Evolutionary conservation across 2,329 filamentous ascomycete species (phyloP).

Genomic region (Colletotrichum spaethianum): DNA sequence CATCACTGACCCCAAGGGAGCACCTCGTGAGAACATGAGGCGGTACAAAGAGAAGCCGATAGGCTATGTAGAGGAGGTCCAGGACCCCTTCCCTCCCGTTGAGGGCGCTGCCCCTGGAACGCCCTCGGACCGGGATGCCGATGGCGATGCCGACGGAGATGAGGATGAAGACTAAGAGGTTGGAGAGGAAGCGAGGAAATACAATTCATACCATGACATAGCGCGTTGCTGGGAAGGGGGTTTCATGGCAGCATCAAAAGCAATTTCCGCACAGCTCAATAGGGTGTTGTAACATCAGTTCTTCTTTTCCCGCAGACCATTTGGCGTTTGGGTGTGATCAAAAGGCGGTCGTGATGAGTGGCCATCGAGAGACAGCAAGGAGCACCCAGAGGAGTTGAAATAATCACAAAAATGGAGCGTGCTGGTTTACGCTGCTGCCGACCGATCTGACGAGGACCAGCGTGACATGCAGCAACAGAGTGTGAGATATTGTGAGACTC

Average conservation of each 20-base stretch:
- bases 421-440: not conserved
- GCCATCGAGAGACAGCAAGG: slow-evolving; percentile 1
- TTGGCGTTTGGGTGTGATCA: not conserved
- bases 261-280: not conserved
- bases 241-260: not conserved
- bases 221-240: not conserved
- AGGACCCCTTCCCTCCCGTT: slow-evolving; percentile 43
- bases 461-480: not conserved
- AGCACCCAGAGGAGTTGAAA: not conserved
- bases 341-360: not conserved
- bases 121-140: slow-evolving; percentile 50
- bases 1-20: slow-evolving; percentile 69
- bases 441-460: not conserved
- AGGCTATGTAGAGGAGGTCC: slow-evolving; percentile 59
- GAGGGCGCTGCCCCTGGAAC: slow-evolving; percentile 29
- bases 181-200: not conserved
- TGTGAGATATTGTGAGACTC: not conserved
- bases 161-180: slow-evolving; percentile 52
- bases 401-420: not conserved
- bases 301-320: not conserved
- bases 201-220: not conserved
- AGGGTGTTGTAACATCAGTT: slow-evolving; percentile 10
- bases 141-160: slow-evolving; percentile 63
- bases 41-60: slow-evolving; percentile 68
- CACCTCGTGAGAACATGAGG: slow-evolving; percentile 66